Evolutionary conservation across 805 yeast species (phyloP).

Genomic region (Ogataea paradorogensis): DNA sequence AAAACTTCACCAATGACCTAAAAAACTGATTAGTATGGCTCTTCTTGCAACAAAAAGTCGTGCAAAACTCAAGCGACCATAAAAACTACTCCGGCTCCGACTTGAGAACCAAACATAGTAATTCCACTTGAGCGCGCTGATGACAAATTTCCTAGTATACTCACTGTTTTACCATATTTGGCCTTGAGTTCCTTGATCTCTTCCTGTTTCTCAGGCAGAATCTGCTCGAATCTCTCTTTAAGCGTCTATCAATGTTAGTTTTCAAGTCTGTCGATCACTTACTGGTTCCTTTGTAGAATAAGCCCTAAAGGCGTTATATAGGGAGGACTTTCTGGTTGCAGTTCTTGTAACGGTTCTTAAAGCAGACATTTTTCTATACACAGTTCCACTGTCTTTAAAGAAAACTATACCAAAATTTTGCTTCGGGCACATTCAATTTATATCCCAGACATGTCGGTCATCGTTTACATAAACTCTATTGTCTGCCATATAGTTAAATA

Average conservation of each 20-base stretch:
- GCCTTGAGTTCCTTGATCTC: conserved; percentile 86
- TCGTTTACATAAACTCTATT: conserved; percentile 11
- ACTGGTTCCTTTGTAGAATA: conserved; percentile 40
- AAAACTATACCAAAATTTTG: conserved; percentile 4
- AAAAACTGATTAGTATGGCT: conserved; percentile 7
- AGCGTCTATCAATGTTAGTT: conserved; percentile 48
- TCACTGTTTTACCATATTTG: conserved; percentile 80
- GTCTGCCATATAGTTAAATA: conserved; percentile 10
- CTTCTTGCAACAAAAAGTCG: not conserved
- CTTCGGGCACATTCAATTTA: conserved; percentile 9
- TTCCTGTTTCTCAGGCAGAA: conserved; percentile 88
- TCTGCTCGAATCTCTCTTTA: conserved; percentile 91
- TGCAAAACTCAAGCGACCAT: conserved; percentile 1
- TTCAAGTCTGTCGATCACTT: conserved; percentile 12
- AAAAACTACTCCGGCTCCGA: conserved; percentile 11
- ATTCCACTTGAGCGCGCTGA: not conserved
- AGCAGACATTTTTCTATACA: conserved; percentile 20
- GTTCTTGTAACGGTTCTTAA: conserved; percentile 32
- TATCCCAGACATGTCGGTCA: conserved; percentile 9
- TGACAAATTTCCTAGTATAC: conserved; percentile 26
- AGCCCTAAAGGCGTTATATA: conserved; percentile 30
- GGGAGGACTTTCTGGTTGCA: conserved; percentile 24
- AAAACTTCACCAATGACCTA: conserved; percentile 65
- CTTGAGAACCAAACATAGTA: not conserved
- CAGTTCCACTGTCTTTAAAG: conserved; percentile 4